Evolutionary conservation across 352 stramenopile genomes (phyloP), one percentile per base, ranked within the genome.

Genomic region (Globisporangium solare): DNA sequence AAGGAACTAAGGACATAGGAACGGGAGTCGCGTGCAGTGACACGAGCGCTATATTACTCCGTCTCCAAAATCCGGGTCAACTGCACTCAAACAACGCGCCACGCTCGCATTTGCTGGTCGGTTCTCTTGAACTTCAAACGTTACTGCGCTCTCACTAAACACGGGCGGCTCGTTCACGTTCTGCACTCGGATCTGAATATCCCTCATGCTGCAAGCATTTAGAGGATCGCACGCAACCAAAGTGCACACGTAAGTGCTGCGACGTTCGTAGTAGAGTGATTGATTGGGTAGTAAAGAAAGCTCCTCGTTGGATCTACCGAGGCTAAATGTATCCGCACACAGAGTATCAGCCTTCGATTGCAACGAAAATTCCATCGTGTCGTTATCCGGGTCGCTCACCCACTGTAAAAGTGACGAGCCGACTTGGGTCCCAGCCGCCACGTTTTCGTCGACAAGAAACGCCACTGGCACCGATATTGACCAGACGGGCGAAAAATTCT

Each of bases 401-500:
- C 69, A 82, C 22, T 45, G 40, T 6, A 51, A 46, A 0, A 86
- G 32, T n/a, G 54, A 27, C 11, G 45, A 24, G 0, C 66, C 68
- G 35, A 74, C 63, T 35, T 63, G 56, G 0, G 67, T 82, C 2
- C 51, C 60, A 21, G 51, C 18, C 21, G 51, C 46, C 2, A 72
- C 60, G 47, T 83, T 82, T 40, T 88, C 77, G 32, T 62, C 51
- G n/a, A 83, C 67, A 17, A 52, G 54, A n/a, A 88, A 55, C 0
- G 61, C 56, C 0, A 20, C n/a, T 1, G 70, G 72, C 13, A 74
- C 58, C 10, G 57, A 59, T 0, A 18, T 54, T 1, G 52, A 56
- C 77, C 77, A 88, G 13, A 68, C 55, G 4, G 77, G 77, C 1
- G 74, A 61, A 54, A 85, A 84, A 40, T 85, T 88, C 0, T 67